Percentiles rank a stretch among this genome's conserved stretches.
Conservation (phyloP, 2,329 filamentous ascomycete species). For the Hymenoscyphus scutula region DNA sequence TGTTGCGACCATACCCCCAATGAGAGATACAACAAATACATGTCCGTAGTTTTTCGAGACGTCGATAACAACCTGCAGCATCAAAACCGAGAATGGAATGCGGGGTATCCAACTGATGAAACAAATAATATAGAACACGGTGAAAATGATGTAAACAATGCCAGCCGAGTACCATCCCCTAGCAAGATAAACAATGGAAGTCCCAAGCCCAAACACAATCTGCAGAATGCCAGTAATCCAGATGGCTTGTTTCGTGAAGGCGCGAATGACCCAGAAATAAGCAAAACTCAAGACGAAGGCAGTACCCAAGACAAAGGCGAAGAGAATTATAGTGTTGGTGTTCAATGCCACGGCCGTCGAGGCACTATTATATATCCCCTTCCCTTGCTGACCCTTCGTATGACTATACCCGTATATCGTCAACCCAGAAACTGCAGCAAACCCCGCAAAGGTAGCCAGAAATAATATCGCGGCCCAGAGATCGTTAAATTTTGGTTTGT, state of each 20-base stretch:
- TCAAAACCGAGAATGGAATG: slow-evolving; percentile 87
- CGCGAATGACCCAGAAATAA: slow-evolving; percentile 73
- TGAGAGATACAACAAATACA: slow-evolving; percentile 79
- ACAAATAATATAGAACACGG: slow-evolving; percentile 74
- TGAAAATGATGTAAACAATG: slow-evolving; percentile 82
- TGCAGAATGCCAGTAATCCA: slow-evolving; percentile 91
- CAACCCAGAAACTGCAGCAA: slow-evolving; percentile 72
- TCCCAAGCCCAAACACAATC: slow-evolving; percentile 78
- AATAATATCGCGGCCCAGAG: slow-evolving; percentile 83
- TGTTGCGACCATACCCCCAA: slow-evolving; percentile 74
- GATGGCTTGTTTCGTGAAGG: slow-evolving; percentile 78
- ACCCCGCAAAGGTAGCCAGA: slow-evolving; percentile 68
- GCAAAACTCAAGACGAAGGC: slow-evolving; percentile 72
- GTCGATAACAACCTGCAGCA: slow-evolving; percentile 83
- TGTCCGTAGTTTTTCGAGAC: slow-evolving; percentile 82
- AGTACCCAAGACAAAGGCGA: slow-evolving; percentile 72
- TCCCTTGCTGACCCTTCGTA: slow-evolving; percentile 61
- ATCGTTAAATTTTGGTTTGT: slow-evolving; percentile 86
- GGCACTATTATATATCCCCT: slow-evolving; percentile 67
- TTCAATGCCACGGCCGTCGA: slow-evolving; percentile 65
- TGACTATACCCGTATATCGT: slow-evolving; percentile 70
- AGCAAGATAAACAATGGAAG: slow-evolving; percentile 81
- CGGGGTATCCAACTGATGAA: slow-evolving; percentile 87
- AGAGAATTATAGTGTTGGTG: slow-evolving; percentile 83
- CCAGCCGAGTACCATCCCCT: slow-evolving; percentile 74